Evolutionary conservation across 805 yeast species (phyloP).

Genomic region (Kuraishia floccosa): DNA sequence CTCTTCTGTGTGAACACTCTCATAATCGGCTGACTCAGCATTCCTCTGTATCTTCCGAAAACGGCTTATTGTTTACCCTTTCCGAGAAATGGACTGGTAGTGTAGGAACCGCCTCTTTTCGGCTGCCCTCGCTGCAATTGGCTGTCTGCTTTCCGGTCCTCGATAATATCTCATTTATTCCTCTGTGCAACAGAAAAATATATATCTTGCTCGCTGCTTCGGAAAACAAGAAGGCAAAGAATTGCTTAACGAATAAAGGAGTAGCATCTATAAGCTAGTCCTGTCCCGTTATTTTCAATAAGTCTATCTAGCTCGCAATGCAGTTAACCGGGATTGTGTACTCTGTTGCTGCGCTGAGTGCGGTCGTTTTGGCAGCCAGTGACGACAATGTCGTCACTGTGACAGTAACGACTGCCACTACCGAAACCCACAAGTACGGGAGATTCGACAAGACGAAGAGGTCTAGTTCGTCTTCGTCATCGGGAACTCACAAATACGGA

Average conservation of each 20-base stretch:
- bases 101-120: no score
- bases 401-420: slow-evolving; percentile 21
- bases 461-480: slow-evolving; percentile 15
- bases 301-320: slow-evolving; percentile 16
- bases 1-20: no score
- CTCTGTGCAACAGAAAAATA: no score
- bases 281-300: not conserved
- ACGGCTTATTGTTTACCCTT: no score
- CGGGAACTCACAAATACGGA: slow-evolving; percentile 33
- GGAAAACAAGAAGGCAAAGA: not conserved
- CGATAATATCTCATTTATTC: no score
- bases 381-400: slow-evolving; percentile 16
- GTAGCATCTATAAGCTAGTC: no score
- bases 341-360: slow-evolving; percentile 27
- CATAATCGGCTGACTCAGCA: no score
- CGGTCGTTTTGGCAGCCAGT: slow-evolving; percentile 16
- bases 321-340: slow-evolving; percentile 25
- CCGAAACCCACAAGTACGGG: slow-evolving; percentile 43
- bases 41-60: no score
- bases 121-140: no score
- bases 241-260: no score
- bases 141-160: no score
- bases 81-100: no score
- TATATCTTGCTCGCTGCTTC: not conserved
- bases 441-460: slow-evolving; percentile 36